Conservation (phyloP, 305 asterid species). For the Fraxinus greggii region DNA sequence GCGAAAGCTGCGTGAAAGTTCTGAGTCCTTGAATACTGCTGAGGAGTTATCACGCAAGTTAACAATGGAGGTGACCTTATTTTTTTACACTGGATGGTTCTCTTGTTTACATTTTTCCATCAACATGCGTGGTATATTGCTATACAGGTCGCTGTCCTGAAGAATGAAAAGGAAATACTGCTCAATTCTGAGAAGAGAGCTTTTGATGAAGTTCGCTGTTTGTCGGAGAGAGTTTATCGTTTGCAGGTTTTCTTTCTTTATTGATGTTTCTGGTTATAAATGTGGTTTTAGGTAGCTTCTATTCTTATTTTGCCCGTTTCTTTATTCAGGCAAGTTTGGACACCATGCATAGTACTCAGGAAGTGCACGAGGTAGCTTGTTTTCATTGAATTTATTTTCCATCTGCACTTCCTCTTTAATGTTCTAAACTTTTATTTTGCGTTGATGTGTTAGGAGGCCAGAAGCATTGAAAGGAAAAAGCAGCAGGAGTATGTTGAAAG, state of each 20-base stretch:
- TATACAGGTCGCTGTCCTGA: conserved; percentile 57
- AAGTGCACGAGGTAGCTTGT: conserved; percentile 68
- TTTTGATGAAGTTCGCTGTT: conserved; percentile 72
- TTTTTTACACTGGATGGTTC: not conserved
- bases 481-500: conserved; percentile 61
- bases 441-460: conserved; percentile 56
- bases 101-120: not conserved
- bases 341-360: conserved; percentile 80
- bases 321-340: conserved; percentile 72
- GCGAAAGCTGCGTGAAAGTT: conserved; percentile 76
- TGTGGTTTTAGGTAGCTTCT: conserved; percentile 1
- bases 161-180: conserved; percentile 75
- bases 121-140: conserved; percentile 14
- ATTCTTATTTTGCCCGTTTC: conserved; percentile 7
- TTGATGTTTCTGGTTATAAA: not conserved
- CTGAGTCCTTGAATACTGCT: conserved; percentile 60
- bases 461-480: conserved; percentile 62
- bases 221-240: conserved; percentile 82
- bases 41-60: conserved; percentile 69
- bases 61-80: conserved; percentile 62
- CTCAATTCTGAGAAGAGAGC: conserved; percentile 87
- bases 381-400: conserved; percentile 14
- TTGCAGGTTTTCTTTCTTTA: conserved; percentile 57
- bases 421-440: conserved; percentile 15
- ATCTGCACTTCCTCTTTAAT: not conserved